Conservation (phyloP, 805 yeast species). For the Ogataea dorogensis region DNA sequence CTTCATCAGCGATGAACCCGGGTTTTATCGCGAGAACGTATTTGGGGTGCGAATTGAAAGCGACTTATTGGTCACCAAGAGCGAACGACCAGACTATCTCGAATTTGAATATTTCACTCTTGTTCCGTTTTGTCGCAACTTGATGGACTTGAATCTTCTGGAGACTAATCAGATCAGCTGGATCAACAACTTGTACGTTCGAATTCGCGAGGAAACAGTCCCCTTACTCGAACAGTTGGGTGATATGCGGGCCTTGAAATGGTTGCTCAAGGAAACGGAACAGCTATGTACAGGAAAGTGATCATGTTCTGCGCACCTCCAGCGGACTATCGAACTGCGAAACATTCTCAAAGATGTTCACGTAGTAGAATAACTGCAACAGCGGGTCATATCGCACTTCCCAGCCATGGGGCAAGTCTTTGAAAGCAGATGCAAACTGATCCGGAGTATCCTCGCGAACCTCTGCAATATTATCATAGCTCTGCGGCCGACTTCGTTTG, state of each 20-base stretch:
- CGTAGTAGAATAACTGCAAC: slow-evolving; percentile 41
- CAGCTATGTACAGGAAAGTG: slow-evolving; percentile 22
- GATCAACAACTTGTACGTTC: slow-evolving; percentile 66
- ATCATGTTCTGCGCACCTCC: slow-evolving; percentile 35
- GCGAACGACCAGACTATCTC: slow-evolving; percentile 48
- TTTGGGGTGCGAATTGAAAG: slow-evolving; percentile 90
- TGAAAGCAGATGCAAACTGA: slow-evolving; percentile 6
- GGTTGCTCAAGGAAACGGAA: slow-evolving; percentile 69
- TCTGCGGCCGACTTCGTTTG: slow-evolving; percentile 1
- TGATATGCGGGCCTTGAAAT: slow-evolving; percentile 58
- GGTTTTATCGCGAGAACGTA: slow-evolving; percentile 85
- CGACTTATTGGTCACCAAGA: slow-evolving; percentile 56
- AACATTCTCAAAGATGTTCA: slow-evolving; percentile 35
- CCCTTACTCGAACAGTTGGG: slow-evolving; percentile 51
- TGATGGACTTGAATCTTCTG: slow-evolving; percentile 63
- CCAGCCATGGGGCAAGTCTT: slow-evolving; percentile 33
- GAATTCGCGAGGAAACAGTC: slow-evolving; percentile 51
- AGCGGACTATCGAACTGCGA: slow-evolving; percentile 45
- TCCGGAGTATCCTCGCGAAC: too few species aligned
- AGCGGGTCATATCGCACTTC: slow-evolving; percentile 37
- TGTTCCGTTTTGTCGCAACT: slow-evolving; percentile 77
- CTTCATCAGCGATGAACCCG: slow-evolving; percentile 89
- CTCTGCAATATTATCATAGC: too few species aligned
- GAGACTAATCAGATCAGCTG: slow-evolving; percentile 59
- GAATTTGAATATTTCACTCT: slow-evolving; percentile 81